Evolutionary conservation across 345 rosid species (phyloP).

Genomic region (Moringa oleifera): DNA sequence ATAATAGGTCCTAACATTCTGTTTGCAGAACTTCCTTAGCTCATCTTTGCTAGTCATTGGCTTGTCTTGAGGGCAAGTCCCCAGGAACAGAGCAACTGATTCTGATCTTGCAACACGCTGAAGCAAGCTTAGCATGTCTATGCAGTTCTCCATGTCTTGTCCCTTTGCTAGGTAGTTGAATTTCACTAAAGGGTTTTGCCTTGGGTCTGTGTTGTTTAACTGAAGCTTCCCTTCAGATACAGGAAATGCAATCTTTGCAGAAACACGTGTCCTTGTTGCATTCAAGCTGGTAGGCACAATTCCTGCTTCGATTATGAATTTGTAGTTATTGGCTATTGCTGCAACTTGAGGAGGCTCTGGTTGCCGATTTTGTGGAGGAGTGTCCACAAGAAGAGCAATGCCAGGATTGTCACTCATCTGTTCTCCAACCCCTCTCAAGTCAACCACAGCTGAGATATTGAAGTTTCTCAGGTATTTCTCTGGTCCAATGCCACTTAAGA

Average conservation of each 20-base stretch:
- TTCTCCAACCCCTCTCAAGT: slow-evolving; percentile 43
- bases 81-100: slow-evolving; percentile 42
- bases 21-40: slow-evolving; percentile 44
- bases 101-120: slow-evolving; percentile 49
- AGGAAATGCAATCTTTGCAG: slow-evolving; percentile 63
- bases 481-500: slow-evolving; percentile 71
- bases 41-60: slow-evolving; percentile 27
- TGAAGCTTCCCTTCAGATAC: slow-evolving; percentile 59
- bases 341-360: slow-evolving; percentile 65
- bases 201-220: slow-evolving; percentile 44
- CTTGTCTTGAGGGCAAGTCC: slow-evolving; percentile 23
- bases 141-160: slow-evolving; percentile 46
- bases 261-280: slow-evolving; percentile 43
- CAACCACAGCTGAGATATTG: slow-evolving; percentile 33
- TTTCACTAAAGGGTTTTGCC: slow-evolving; percentile 56
- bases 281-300: slow-evolving; percentile 40
- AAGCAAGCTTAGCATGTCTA: slow-evolving; percentile 49
- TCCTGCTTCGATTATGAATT: slow-evolving; percentile 49
- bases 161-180: slow-evolving; percentile 59
- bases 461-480: slow-evolving; percentile 37
- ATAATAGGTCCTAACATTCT: slow-evolving; percentile 57
- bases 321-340: slow-evolving; percentile 49
- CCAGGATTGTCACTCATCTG: slow-evolving; percentile 64
- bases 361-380: slow-evolving; percentile 32
- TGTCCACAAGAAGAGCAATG: slow-evolving; percentile 38